Conservation (phyloP, 306 rosid species). For the Cercis canadensis region DNA sequence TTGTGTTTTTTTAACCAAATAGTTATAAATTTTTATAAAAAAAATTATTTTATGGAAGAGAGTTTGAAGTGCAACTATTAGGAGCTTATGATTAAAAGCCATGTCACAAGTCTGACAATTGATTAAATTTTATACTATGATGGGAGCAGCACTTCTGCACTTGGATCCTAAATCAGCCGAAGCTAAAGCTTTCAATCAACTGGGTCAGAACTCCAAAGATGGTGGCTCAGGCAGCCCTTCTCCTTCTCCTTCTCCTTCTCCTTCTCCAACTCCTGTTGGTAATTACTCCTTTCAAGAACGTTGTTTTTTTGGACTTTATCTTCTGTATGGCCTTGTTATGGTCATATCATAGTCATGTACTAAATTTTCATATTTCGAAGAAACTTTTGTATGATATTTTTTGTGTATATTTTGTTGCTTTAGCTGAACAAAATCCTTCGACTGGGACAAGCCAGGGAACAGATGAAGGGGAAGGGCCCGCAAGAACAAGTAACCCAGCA, state of each 20-base stretch:
- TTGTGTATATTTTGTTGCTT: not conserved
- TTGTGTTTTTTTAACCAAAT: no score
- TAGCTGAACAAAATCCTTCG: not conserved
- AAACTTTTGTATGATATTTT: no score
- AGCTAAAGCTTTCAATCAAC: constrained; percentile 67
- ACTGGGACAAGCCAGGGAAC: constrained; percentile 10
- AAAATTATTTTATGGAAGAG: no score
- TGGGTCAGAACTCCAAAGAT: constrained; percentile 31
- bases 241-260: constrained; percentile 37
- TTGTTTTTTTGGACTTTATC: no score
- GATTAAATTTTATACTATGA: not conserved
- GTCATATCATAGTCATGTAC: no score
- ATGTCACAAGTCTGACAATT: no score
- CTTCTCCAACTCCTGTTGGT: constrained; percentile 48
- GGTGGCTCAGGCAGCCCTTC: constrained; percentile 35
- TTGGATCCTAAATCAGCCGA: constrained; percentile 68
- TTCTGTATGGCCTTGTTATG: no score
- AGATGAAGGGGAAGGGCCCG: no score
- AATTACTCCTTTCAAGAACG: not conserved
- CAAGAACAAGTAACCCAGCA: not conserved
- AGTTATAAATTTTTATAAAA: no score
- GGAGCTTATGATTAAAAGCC: not conserved
- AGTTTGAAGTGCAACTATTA: no score
- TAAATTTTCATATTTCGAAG: no score
- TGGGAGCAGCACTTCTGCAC: constrained; percentile 57